A percentile compares a stretch with the other conserved stretches of the same genome.
phyloP scores from a whole-genome alignment of 83 land plant genomes.

The Picea engelmannii region DNA sequence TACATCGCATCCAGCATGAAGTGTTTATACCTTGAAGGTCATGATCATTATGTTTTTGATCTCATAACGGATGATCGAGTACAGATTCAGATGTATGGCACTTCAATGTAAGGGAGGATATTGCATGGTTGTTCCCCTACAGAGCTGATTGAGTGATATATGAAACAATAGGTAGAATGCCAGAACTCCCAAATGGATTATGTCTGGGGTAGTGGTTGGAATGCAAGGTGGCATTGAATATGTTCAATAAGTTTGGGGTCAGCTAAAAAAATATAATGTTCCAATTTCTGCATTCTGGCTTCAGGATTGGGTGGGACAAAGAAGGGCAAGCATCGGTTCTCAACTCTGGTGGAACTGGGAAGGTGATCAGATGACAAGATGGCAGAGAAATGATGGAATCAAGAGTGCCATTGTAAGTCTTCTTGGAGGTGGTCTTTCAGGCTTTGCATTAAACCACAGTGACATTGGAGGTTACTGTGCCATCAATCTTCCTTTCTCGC shows the following conservation, averaged over 20 bases:
- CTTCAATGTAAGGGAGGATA: no score
- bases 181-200: constrained; percentile 17
- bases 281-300: constrained; percentile 87
- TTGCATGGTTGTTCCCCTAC: no score
- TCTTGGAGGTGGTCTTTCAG: constrained; percentile 82
- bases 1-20: constrained; percentile 53
- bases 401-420: constrained; percentile 47
- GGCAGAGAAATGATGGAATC: no score
- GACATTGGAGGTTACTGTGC: no score
- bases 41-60: constrained; percentile 79
- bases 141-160: constrained; percentile 23
- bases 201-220: constrained; percentile 82
- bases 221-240: constrained; percentile 68
- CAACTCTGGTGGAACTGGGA: constrained; percentile 26
- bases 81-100: no score
- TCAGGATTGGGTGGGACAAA: constrained; percentile 43
- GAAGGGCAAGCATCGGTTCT: constrained; percentile 80
- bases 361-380: no score
- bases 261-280: constrained; percentile 49
- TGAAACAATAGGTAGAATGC: constrained; percentile 80
- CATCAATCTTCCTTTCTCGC: no score
- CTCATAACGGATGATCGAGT: constrained; percentile 31
- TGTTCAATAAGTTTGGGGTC: constrained; percentile 35
- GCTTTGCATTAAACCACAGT: constrained; percentile 75
- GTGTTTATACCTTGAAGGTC: constrained; percentile 71